These are phyloP conservation scores for Catharanthus roseus DNA, from an alignment of 257 asterid species.

Conservation along the genomic window DNA sequence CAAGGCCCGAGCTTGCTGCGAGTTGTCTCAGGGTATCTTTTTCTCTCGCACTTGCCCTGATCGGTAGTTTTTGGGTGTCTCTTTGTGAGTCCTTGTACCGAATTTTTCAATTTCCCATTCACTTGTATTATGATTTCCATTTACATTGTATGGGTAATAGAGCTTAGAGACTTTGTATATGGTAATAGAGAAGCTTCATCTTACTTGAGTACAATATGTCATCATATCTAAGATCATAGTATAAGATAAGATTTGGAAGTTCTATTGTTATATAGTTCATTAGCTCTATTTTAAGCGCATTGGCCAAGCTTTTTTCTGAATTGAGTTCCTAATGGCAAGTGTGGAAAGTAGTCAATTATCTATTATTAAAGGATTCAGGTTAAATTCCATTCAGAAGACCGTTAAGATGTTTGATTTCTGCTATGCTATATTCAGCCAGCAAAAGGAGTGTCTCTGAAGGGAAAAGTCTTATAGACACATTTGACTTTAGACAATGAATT, in stretches of 20 bases:
- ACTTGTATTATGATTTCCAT: background rate
- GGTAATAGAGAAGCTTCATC: background rate
- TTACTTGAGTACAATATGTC: background rate
- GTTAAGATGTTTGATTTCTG: background rate
- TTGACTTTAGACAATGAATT: background rate
- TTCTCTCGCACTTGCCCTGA: slow-evolving; percentile 39
- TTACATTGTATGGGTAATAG: background rate
- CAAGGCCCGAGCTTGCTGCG: slow-evolving; percentile 32
- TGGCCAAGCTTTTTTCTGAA: background rate
- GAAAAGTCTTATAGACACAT: background rate
- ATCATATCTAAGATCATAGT: background rate
- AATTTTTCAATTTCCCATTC: background rate
- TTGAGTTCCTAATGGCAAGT: background rate
- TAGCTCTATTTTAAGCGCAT: background rate
- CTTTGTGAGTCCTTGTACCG: slow-evolving; percentile 12
- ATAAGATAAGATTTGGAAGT: background rate
- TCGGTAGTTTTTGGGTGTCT: slow-evolving; percentile 20
- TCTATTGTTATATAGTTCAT: background rate
- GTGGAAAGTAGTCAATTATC: background rate
- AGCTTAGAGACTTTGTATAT: background rate
- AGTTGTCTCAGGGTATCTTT: slow-evolving; percentile 38
- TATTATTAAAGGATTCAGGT: background rate
- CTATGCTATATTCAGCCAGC: background rate
- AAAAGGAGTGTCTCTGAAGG: background rate
- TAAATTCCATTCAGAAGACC: too few relatives aligned